Percentiles rank a stretch among this genome's conserved stretches.
These are phyloP conservation scores for Eruca vesicaria DNA, from an alignment of 441 rosid species.

Conservation along the genomic window DNA sequence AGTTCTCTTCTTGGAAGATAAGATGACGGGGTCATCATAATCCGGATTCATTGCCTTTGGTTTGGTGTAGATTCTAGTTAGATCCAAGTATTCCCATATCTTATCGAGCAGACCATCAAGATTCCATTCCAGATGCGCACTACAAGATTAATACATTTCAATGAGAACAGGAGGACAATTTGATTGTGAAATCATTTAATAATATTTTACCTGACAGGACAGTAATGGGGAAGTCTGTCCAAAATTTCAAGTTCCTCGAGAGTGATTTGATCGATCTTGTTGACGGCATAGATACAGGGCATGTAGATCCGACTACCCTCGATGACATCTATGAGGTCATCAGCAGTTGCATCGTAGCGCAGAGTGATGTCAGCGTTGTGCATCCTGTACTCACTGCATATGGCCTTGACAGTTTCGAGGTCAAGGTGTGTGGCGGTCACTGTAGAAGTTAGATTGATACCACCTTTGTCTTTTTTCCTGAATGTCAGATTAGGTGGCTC, in stretches of 20 bases:
- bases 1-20: slow-evolving; percentile 83
- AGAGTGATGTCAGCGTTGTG: slow-evolving; percentile 97
- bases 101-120: slow-evolving; percentile 88
- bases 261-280: slow-evolving; percentile 96
- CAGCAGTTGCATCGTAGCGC: slow-evolving; percentile 93
- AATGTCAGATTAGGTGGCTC: slow-evolving; percentile 98
- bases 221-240: slow-evolving; percentile 97
- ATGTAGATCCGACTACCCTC: slow-evolving; percentile 94
- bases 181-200: background rate
- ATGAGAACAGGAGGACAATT: background rate
- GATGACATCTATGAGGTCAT: slow-evolving; percentile 97
- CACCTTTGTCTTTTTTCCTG: slow-evolving; percentile 98
- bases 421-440: slow-evolving; percentile 84
- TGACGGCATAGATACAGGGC: slow-evolving; percentile 93
- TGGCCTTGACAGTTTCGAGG: slow-evolving; percentile 94
- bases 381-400: slow-evolving; percentile 91
- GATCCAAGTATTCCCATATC: slow-evolving; percentile 87
- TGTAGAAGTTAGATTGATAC: slow-evolving; percentile 85
- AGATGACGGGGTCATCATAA: slow-evolving; percentile 95
- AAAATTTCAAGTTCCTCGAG: slow-evolving; percentile 93
- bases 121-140: slow-evolving; percentile 98
- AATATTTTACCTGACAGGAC: slow-evolving; percentile 74
- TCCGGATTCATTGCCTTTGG: slow-evolving; percentile 98
- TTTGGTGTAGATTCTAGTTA: slow-evolving; percentile 92
- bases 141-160: slow-evolving; percentile 29